These are phyloP conservation scores for Dendrostoma leiphaemia DNA, from an alignment of 2,329 filamentous ascomycete species.

Conservation along the genomic window DNA sequence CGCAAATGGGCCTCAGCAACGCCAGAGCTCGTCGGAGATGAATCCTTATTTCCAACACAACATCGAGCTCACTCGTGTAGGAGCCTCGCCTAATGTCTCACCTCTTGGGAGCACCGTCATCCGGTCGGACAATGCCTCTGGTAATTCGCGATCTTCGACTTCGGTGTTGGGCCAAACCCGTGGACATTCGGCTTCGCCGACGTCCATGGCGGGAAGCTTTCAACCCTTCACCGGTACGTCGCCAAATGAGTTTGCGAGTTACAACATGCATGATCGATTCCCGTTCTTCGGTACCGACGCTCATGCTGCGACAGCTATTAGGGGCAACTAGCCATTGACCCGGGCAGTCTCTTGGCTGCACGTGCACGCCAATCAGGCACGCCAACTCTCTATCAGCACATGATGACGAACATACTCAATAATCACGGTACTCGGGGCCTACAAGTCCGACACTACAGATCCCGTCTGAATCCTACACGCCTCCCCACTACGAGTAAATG, in stretches of 20 bases:
- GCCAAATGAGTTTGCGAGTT: slow-evolving; percentile 39
- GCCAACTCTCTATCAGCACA: background rate
- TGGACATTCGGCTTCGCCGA: slow-evolving; percentile 41
- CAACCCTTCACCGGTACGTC: slow-evolving; percentile 46
- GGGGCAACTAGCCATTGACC: slow-evolving; percentile 26
- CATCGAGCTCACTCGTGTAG: slow-evolving; percentile 26
- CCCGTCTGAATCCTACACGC: background rate
- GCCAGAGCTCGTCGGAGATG: slow-evolving; percentile 37
- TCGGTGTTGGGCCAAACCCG: slow-evolving; percentile 31
- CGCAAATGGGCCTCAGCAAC: slow-evolving; percentile 39
- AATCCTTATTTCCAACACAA: slow-evolving; percentile 35
- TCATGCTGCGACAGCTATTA: slow-evolving; percentile 49
- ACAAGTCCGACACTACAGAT: no score
- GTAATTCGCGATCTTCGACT: slow-evolving; percentile 21
- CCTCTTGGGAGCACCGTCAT: slow-evolving; percentile 27
- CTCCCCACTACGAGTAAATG: background rate
- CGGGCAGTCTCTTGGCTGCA: slow-evolving; percentile 6
- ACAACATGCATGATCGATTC: slow-evolving; percentile 43
- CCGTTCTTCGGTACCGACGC: slow-evolving; percentile 46
- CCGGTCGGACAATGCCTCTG: slow-evolving; percentile 30
- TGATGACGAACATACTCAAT: background rate
- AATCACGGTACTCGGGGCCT: background rate
- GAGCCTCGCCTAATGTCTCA: slow-evolving; percentile 33
- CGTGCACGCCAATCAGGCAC: background rate
- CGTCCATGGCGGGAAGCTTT: slow-evolving; percentile 43